These are phyloP conservation scores for Nemania serpens DNA, from an alignment of 2,329 filamentous ascomycete species.

Conservation along the genomic window DNA sequence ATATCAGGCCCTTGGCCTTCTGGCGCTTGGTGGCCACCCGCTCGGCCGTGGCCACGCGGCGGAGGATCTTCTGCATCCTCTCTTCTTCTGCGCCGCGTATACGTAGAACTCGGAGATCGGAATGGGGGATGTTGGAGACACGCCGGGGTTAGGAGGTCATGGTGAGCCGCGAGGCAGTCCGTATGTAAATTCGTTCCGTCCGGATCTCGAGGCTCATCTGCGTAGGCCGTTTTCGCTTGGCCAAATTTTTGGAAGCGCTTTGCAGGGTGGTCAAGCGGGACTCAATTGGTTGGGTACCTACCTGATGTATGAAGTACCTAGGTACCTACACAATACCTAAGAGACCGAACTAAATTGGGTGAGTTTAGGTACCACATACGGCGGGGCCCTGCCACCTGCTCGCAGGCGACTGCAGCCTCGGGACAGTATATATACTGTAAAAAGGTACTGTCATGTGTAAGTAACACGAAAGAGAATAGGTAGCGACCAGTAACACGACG, in stretches of 20 bases:
- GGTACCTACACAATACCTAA: neutral
- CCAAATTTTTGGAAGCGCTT: conserved; percentile 29
- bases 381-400: too few species aligned
- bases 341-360: too few species aligned
- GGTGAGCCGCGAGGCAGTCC: neutral
- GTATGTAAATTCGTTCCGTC: neutral
- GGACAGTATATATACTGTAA: too few species aligned
- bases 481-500: neutral
- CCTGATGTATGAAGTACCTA: neutral
- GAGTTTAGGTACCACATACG: too few species aligned
- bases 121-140: neutral
- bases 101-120: neutral
- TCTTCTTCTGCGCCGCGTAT: neutral
- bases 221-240: conserved; percentile 6
- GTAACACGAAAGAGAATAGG: too few species aligned
- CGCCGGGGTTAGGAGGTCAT: conserved; percentile 13
- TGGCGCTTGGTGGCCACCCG: conserved; percentile 42
- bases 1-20: conserved; percentile 36
- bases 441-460: too few species aligned
- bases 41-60: conserved; percentile 45
- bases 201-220: neutral
- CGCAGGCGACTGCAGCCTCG: too few species aligned
- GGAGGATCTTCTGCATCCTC: conserved; percentile 43
- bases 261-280: neutral
- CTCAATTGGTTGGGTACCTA: neutral